Evolutionary conservation across 371 early-diverging fungal genomes (phyloP).

Genomic region (Mortierella sp.): DNA sequence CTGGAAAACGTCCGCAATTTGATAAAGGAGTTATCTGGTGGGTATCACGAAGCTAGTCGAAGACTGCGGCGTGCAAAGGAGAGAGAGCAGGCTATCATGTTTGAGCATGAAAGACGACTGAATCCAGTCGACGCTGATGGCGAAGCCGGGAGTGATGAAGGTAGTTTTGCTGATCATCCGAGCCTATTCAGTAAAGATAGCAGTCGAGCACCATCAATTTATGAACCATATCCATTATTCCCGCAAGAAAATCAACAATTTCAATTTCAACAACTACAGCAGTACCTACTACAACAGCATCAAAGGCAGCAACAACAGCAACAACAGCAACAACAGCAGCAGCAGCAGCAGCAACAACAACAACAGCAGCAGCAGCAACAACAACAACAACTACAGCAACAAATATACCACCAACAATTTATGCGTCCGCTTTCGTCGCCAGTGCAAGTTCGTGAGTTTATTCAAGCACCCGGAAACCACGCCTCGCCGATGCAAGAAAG

Average conservation of each 20-base stretch:
- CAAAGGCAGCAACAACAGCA: not conserved
- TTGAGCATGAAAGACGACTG: constrained; percentile 11
- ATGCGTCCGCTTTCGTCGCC: not conserved
- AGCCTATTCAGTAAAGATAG: constrained; percentile 7
- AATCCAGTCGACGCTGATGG: not conserved
- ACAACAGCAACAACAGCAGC: not conserved
- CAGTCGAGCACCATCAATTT: not conserved
- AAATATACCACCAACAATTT: not conserved
- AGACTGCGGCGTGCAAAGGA: constrained; percentile 11
- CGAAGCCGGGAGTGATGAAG: constrained; percentile 2
- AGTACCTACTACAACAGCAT: not conserved
- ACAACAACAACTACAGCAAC: not conserved
- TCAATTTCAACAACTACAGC: not conserved
- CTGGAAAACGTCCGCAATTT: constrained; percentile 1
- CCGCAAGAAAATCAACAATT: not conserved
- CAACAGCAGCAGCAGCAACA: too few relatives aligned
- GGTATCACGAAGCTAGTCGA: constrained; percentile 5
- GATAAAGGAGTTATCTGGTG: constrained; percentile 3
- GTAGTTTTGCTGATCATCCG: not conserved
- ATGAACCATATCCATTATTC: not conserved
- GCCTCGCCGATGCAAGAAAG: not conserved
- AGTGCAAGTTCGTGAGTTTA: constrained; percentile 9
- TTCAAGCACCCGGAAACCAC: not conserved
- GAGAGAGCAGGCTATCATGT: constrained; percentile 24
- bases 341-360: not conserved